Base-by-base conservation (phyloP, 2,329 filamentous ascomycete genomes). In the Pezicula carpinea region DNA sequence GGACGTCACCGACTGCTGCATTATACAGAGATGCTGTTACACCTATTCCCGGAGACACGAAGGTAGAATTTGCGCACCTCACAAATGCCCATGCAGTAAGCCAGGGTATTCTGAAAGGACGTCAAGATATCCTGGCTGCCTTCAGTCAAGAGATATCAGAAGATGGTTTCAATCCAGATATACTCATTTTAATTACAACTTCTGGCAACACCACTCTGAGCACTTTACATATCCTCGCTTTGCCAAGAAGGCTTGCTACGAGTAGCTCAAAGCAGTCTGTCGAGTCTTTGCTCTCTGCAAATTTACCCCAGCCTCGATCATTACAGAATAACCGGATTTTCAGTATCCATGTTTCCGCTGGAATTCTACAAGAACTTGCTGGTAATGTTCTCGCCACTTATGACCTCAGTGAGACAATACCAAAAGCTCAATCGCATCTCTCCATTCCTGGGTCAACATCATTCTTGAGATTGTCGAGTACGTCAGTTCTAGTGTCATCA, bases 391-490 rank as follows among this genome's bases (percentile, higher is more conserved):
- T 91, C 15, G 72, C 70, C 21, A 77, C 81, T 3, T 87, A 83
- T 61, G 80, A 87, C 51, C 66, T 90, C 29, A 78, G 76, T 14
- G 73, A 75, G 13, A 78, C 78, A 14, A 69, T 85, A 6, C 84
- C 85, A 0, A 82, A 76, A 54, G 64, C 82, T 21, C 73, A 75
- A 46, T 80, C 82, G 13, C 70, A 67, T 13, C 68, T 84, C 21
- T 66, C 72, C 5, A 67, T 77, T 34, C 66, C 74, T 5, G 73
- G 69, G 1, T 70, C 81, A 2, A 70, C 72, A 17, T 85, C 83
- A 2, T 87, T 89, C 57, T 61, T 85, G 6, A 76, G 83, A 6
- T 68, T 90, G 0, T 87, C 84, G 6, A 78, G 77, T 47, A 80
- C 84, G 6, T 80, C 85, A 4, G 64, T 88, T 1, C 71, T 91